Evolutionary conservation across 306 rosid genomes (phyloP).

Genomic region (Fragaria nilgerrensis): DNA sequence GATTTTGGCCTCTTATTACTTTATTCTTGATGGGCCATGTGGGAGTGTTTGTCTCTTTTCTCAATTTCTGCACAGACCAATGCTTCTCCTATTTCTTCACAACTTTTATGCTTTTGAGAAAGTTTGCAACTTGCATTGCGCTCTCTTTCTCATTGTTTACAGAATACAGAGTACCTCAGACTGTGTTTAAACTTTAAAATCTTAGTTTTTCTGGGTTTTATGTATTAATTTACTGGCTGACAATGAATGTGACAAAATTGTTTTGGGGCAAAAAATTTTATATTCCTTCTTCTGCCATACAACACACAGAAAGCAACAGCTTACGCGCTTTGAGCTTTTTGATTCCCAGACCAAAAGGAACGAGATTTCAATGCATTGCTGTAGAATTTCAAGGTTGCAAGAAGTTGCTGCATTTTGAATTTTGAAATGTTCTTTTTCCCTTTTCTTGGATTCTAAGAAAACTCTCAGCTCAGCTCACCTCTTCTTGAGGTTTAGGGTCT

Average conservation of each 20-base stretch:
- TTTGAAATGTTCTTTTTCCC: neutral
- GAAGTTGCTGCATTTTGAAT: conserved; percentile 4
- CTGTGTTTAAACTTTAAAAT: neutral
- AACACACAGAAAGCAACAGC: conserved; percentile 11
- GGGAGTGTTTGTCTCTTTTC: conserved; percentile 41
- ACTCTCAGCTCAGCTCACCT: neutral
- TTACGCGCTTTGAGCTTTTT: neutral
- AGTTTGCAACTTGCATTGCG: conserved; percentile 38
- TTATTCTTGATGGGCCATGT: conserved; percentile 38
- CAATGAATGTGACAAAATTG: conserved; percentile 31
- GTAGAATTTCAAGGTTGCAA: neutral
- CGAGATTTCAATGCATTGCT: neutral
- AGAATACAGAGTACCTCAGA: neutral
- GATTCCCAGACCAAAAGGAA: neutral
- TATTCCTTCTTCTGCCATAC: neutral
- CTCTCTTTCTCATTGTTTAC: neutral
- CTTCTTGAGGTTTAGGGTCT: neutral
- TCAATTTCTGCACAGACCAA: conserved; percentile 35
- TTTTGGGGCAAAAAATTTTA: conserved; percentile 5
- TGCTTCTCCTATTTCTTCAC: conserved; percentile 40
- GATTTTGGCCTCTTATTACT: conserved; percentile 19
- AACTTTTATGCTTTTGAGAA: conserved; percentile 53
- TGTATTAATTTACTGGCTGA: conserved; percentile 35
- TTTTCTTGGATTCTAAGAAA: neutral
- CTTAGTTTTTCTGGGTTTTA: conserved; percentile 7